Base-by-base conservation (phyloP, 2,329 filamentous ascomycete genomes). In the Chalara sp. region DNA sequence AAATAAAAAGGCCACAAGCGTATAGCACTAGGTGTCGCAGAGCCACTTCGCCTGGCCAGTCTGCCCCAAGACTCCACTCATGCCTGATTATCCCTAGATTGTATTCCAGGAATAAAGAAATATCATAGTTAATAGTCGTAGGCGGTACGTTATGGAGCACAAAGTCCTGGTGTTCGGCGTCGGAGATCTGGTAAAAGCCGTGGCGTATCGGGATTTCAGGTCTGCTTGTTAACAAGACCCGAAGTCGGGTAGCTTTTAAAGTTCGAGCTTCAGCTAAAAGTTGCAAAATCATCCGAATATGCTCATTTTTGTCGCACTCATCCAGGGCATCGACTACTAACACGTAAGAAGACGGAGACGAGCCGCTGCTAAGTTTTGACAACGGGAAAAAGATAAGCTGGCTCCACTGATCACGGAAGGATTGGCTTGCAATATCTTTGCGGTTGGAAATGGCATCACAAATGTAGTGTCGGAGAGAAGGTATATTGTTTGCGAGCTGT, bases 361-460 rank as follows among this genome's bases (percentile, higher is more conserved):
- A 30, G 21, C 28, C 12, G 40, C 39, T 42, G 33, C 51, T 45
- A 29, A 58, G 51, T 30, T 51, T 35, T 58, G 74, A 37, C 48
- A 69, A n/a, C 55, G 75, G 5, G 68, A 65, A 5, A 53, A 67
- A 1, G 65, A 74, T 49, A 71, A 76, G 55, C 59, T 75, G 42
- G 61, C 74, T 13, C 67, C 63, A 6, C 70, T 73, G 67, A 70
- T 72, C 7, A 56, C 74, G 28, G 71, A 76, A 46, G 12, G 41
- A 43, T 4, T 43, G 41, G 41, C 41, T 43, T 43, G 41, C 28
- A 43, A 43, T 43, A 43, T 54, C 54, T 32, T 46, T 32, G n/a
- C 46, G 39, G n/a, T 52, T 44, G 10, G 29, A 33, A 28, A 54
- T 32, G 47, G 42, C 46, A 32, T 52, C 46, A 42, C 32, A 46